Evolutionary conservation across 2,329 filamentous ascomycete genomes (phyloP).

Genomic region (Penicillium corylophilum): DNA sequence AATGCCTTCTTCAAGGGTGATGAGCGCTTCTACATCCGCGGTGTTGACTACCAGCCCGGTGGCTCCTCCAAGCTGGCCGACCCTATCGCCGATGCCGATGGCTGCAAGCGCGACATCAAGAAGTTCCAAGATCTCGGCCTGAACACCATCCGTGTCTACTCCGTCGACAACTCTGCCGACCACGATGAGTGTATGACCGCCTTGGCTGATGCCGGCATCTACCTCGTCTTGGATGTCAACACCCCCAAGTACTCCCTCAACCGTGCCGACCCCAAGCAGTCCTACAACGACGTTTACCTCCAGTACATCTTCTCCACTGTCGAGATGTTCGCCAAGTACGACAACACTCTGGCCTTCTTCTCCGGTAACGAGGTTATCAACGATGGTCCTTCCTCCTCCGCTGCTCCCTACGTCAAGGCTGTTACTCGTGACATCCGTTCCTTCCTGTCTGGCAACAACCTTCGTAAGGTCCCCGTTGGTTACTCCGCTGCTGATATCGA

Average conservation of each 20-base stretch:
- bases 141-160: conserved; percentile 92
- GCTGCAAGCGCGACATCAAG: conserved; percentile 76
- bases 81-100: conserved; percentile 68
- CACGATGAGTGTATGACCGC: conserved; percentile 84
- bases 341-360: conserved; percentile 85
- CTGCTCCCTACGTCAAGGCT: conserved; percentile 75
- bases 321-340: conserved; percentile 76
- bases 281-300: conserved; percentile 85
- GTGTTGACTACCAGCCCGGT: conserved; percentile 65
- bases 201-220: conserved; percentile 81
- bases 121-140: conserved; percentile 83
- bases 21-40: conserved; percentile 55
- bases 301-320: conserved; percentile 85
- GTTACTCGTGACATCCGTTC: conserved; percentile 74
- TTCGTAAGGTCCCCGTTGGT: conserved; percentile 70
- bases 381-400: conserved; percentile 61
- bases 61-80: conserved; percentile 65
- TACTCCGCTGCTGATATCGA: conserved; percentile 78
- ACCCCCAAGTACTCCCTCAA: conserved; percentile 87
- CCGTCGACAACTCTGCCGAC: conserved; percentile 77
- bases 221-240: conserved; percentile 89
- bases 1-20: conserved; percentile 66
- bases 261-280: conserved; percentile 67
- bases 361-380: conserved; percentile 81
- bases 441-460: conserved; percentile 62